Evolutionary conservation across 1,284 basidiomycete genomes (phyloP), one percentile per base, ranked within the genome.

Genomic region (Fomitopsis schrenkii): DNA sequence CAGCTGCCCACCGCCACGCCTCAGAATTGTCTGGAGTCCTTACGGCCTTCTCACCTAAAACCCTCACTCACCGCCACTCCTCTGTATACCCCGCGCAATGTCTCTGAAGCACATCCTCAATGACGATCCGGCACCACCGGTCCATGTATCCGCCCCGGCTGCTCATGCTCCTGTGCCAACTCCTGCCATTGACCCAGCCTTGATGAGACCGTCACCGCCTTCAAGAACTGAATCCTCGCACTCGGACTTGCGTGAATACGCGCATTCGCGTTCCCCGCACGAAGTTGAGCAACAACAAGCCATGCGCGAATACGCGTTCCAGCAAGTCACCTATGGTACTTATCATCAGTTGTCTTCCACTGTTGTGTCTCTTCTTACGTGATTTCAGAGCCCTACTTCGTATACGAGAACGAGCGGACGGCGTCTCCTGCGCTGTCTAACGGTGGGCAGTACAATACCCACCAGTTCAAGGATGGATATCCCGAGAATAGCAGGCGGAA

Each of bases 41-140:
- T 63, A 60, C 61, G 61, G 61, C 61, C 55, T 40, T 38, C 64
- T 67, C 59, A 55, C 61, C 63, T 66, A 63, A 60, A 60, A 64
- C 59, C 58, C 55, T 61, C 60, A 26, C 33, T 42, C n/a, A n/a
- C 45, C 56, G 36, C 48, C 48, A 40, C 38, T 17, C 7, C 15
- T 48, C 62, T 54, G 19, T 40, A 54, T 54, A 54, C 52, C 52
- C 52, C 48, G 33, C 36, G 67, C 64, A 62, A 91, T 91, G 88
- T 91, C 89, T 58, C 83, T 91, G 71, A 85, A 83, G 68, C 81
- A 83, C 66, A 91, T 91, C 64, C 84, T 91, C 75, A 91, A 91
- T 75, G 84, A 88, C 76, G 84, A 88, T 64, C 80, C 84, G 10
- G 70, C 73, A 15, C 77, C 76, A n/a, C 69, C 69, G 17, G 62